Percentiles rank a stretch among this genome's conserved stretches.
These are phyloP conservation scores for Rheum nobile DNA, from an alignment of 148 eudicot species.

Conservation along the genomic window DNA sequence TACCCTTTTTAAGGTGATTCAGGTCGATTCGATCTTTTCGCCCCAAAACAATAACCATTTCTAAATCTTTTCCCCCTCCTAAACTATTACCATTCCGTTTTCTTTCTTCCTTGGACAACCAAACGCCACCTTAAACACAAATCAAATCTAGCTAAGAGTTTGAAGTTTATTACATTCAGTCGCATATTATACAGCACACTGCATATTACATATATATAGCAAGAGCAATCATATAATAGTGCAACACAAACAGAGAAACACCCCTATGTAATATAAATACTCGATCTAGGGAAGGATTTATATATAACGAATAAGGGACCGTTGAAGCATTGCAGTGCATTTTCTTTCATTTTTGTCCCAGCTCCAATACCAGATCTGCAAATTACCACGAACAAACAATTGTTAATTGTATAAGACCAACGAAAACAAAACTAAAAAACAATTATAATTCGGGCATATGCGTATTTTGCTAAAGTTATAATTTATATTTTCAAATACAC, in stretches of 20 bases:
- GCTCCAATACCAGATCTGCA: conserved; percentile 47
- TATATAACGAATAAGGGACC: neutral
- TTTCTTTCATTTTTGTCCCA: conserved; percentile 17
- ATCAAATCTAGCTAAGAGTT: neutral
- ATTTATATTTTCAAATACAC: too few species aligned
- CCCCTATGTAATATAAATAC: neutral
- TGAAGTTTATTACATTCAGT: neutral
- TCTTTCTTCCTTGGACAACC: too few species aligned
- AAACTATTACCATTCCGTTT: too few species aligned
- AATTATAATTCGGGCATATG: too few species aligned
- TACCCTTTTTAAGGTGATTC: too few species aligned
- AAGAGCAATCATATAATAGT: neutral
- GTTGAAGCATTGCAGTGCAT: neutral
- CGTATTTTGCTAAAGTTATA: too few species aligned
- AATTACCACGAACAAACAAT: conserved; percentile 2
- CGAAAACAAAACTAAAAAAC: too few species aligned
- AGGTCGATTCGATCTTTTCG: too few species aligned
- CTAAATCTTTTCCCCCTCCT: too few species aligned
- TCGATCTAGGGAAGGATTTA: neutral
- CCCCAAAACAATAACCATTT: too few species aligned
- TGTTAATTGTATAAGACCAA: neutral
- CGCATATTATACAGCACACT: neutral
- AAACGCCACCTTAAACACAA: neutral
- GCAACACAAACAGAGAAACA: neutral
- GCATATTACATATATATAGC: neutral